These are phyloP conservation scores for Psilocybe sp. DNA, from an alignment of 768 basidiomycete genomes.

Conservation along the genomic window DNA sequence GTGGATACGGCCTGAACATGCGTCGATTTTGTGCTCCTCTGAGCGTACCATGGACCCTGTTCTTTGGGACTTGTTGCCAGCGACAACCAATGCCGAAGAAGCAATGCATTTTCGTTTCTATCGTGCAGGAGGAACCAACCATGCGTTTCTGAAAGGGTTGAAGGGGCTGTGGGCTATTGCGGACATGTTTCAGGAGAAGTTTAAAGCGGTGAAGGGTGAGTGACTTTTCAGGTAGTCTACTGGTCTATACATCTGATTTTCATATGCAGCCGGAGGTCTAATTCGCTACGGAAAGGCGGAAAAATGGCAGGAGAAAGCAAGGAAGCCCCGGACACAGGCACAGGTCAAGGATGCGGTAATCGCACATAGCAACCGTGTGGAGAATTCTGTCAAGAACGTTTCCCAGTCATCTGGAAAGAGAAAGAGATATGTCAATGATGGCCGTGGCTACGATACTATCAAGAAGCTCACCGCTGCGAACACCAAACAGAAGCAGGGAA, in stretches of 20 bases:
- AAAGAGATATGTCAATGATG: background rate
- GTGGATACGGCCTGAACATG: constrained; percentile 1
- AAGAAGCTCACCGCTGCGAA: background rate
- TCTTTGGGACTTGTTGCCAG: constrained; percentile 7
- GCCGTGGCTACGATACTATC: background rate
- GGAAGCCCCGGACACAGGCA: constrained; percentile 9
- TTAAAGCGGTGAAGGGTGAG: constrained; percentile 9
- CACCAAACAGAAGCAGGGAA: background rate
- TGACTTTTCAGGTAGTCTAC: too few relatives aligned
- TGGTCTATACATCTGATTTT: too few relatives aligned
- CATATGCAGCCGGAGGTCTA: constrained; percentile 19
- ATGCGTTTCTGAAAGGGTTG: constrained; percentile 21
- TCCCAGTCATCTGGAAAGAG: background rate
- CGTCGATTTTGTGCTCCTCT: constrained; percentile 6
- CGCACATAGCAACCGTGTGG: constrained; percentile 24
- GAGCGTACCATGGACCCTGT: constrained; percentile 11
- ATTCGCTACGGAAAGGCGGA: constrained; percentile 23
- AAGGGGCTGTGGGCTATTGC: constrained; percentile 12
- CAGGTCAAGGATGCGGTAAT: constrained; percentile 6
- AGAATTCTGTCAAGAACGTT: background rate
- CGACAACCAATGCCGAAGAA: constrained; percentile 6
- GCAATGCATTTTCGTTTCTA: constrained; percentile 10
- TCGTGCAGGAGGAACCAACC: background rate
- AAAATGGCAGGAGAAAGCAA: constrained; percentile 22
- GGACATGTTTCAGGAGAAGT: constrained; percentile 15